These are phyloP conservation scores for Venturia pyrina DNA, from an alignment of 2,329 filamentous ascomycete species.

Conservation along the genomic window DNA sequence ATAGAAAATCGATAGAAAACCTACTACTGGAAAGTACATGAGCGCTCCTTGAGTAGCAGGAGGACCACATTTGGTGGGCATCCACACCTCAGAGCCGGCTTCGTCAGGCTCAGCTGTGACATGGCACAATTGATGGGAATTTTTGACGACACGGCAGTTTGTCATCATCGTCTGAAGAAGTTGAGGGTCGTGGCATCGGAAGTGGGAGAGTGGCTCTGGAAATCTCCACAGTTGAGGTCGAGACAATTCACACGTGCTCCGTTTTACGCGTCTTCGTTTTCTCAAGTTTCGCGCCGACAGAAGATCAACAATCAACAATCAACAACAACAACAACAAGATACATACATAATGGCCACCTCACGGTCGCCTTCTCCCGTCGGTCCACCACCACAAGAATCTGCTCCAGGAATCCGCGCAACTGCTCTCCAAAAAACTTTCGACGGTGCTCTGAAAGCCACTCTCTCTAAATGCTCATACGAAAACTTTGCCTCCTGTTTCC, in stretches of 20 bases:
- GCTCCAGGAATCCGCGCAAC: slow-evolving; percentile 51
- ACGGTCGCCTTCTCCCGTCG: slow-evolving; percentile 40
- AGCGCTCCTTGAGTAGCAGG: no score
- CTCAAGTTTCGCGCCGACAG: neutral
- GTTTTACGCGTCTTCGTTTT: neutral
- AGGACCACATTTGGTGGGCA: no score
- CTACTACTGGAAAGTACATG: no score
- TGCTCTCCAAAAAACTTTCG: slow-evolving; percentile 50
- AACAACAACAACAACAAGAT: neutral
- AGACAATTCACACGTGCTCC: neutral
- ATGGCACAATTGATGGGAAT: no score
- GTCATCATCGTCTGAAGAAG: neutral
- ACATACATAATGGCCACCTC: slow-evolving; percentile 4
- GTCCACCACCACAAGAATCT: slow-evolving; percentile 42
- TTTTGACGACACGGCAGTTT: neutral
- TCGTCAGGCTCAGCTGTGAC: no score
- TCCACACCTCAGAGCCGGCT: no score
- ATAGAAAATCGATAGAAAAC: no score
- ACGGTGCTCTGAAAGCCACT: slow-evolving; percentile 47
- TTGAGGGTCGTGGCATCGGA: neutral
- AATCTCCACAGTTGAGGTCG: neutral
- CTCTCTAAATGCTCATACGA: slow-evolving; percentile 50
- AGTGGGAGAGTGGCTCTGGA: no score
- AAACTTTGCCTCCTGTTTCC: slow-evolving; percentile 55
- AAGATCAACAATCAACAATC: neutral